A percentile compares a stretch with the other conserved stretches of the same genome.
Conservation (phyloP, 768 basidiomycete species). For the Paxillus rubicundulus region DNA sequence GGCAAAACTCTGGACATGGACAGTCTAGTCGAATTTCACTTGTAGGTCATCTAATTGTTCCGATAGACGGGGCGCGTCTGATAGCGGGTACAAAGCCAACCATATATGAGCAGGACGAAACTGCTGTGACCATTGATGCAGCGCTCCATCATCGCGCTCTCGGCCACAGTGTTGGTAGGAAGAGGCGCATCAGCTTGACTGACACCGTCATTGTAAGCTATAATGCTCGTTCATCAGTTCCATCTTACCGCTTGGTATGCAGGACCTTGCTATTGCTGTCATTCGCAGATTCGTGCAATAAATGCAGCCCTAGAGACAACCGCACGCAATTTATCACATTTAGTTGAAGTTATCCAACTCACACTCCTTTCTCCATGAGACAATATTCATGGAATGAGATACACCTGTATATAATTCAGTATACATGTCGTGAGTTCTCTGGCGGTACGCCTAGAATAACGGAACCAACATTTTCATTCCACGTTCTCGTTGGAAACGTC, state of each 20-base stretch:
- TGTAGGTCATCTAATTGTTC: not conserved
- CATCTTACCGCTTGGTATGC: not conserved
- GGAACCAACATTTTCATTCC: not conserved
- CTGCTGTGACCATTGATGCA: not conserved
- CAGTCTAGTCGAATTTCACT: not conserved
- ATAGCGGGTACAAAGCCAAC: not conserved
- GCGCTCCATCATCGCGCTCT: not conserved
- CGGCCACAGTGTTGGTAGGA: not conserved
- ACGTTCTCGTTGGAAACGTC: not conserved
- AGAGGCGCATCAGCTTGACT: slow-evolving; percentile 6
- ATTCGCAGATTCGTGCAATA: slow-evolving; percentile 3
- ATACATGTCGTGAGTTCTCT: not conserved
- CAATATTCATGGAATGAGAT: not conserved
- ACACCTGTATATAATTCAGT: not conserved
- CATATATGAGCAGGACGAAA: slow-evolving; percentile 6
- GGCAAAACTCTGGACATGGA: not conserved
- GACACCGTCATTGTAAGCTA: slow-evolving; percentile 3
- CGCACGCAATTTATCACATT: not conserved
- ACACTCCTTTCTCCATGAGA: not conserved
- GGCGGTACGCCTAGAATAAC: not conserved
- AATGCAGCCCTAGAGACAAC: not conserved
- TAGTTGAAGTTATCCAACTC: not conserved
- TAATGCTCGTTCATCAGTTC: not conserved
- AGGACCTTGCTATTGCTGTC: slow-evolving; percentile 6
- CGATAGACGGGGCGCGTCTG: not conserved